These are phyloP conservation scores for Aspergillus latus DNA, from an alignment of 2,329 filamentous ascomycete species.

Conservation along the genomic window DNA sequence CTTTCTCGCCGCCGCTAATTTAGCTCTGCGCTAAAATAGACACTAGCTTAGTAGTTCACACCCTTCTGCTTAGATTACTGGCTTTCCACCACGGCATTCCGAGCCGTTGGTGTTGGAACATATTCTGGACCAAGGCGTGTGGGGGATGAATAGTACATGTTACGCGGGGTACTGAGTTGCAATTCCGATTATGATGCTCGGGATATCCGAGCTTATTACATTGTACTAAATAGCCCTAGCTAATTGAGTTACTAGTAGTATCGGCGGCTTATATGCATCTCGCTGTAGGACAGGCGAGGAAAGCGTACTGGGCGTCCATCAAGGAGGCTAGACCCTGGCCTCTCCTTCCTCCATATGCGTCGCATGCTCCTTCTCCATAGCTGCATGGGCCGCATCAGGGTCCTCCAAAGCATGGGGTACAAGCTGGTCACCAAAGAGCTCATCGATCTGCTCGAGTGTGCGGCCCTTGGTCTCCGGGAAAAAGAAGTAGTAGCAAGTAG, in stretches of 20 bases:
- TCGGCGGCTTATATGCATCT: background rate
- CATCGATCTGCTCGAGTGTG: slow-evolving; percentile 10
- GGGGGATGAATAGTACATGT: background rate
- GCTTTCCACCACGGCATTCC: background rate
- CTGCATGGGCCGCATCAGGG: slow-evolving; percentile 3
- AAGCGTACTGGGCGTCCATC: too few species aligned
- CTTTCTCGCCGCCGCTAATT: background rate
- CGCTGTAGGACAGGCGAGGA: background rate
- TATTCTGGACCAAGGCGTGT: background rate
- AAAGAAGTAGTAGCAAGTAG: slow-evolving; percentile 17
- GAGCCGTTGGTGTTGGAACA: background rate
- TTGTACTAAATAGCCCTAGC: background rate
- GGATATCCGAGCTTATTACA: background rate
- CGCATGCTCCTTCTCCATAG: slow-evolving; percentile 8
- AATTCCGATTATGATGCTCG: background rate
- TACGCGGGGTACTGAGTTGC: background rate
- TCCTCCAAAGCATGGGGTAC: slow-evolving; percentile 10
- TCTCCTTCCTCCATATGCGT: background rate
- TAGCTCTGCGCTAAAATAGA: background rate
- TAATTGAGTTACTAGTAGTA: background rate
- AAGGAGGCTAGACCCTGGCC: background rate
- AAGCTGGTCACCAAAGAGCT: slow-evolving; percentile 11
- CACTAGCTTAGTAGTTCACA: background rate
- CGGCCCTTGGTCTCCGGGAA: slow-evolving; percentile 11
- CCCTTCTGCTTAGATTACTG: background rate